A percentile compares a stretch with the other conserved stretches of the same genome.
Evolutionary conservation across 164 flowering plant species (phyloP).

Genomic region (Magnolia officinalis): DNA sequence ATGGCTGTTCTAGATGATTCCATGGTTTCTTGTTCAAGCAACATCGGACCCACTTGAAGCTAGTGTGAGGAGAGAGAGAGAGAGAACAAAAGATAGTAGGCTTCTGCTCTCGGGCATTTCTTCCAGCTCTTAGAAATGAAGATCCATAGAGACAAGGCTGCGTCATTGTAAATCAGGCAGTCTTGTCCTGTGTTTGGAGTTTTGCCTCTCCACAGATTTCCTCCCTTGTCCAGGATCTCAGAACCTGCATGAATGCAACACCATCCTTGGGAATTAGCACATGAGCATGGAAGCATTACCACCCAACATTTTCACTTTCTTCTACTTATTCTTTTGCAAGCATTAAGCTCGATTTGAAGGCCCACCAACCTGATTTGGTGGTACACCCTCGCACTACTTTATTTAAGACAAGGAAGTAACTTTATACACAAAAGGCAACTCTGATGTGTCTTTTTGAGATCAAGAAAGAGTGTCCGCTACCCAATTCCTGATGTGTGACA

Average conservation of each 20-base stretch:
- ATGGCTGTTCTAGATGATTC: conserved; percentile 3
- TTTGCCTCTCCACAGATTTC: not conserved
- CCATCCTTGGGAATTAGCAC: too few relatives aligned
- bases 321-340: too few relatives aligned
- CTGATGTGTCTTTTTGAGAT: too few relatives aligned
- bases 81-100: not conserved
- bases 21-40: not conserved
- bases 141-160: not conserved
- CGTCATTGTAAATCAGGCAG: not conserved
- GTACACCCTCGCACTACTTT: too few relatives aligned
- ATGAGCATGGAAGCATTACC: too few relatives aligned
- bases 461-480: too few relatives aligned
- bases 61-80: not conserved
- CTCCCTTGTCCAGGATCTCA: not conserved
- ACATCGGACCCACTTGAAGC: conserved; percentile 4
- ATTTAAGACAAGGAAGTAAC: too few relatives aligned
- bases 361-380: too few relatives aligned
- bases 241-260: not conserved
- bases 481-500: too few relatives aligned
- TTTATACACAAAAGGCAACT: too few relatives aligned
- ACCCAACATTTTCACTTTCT: too few relatives aligned
- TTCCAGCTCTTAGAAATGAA: not conserved
- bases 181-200: not conserved
- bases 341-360: too few relatives aligned
- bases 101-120: not conserved